Percentiles rank a stretch among this genome's conserved stretches.
Conservation (phyloP, 495 filamentous ascomycete genomes). For the Penicillium roqueforti region DNA sequence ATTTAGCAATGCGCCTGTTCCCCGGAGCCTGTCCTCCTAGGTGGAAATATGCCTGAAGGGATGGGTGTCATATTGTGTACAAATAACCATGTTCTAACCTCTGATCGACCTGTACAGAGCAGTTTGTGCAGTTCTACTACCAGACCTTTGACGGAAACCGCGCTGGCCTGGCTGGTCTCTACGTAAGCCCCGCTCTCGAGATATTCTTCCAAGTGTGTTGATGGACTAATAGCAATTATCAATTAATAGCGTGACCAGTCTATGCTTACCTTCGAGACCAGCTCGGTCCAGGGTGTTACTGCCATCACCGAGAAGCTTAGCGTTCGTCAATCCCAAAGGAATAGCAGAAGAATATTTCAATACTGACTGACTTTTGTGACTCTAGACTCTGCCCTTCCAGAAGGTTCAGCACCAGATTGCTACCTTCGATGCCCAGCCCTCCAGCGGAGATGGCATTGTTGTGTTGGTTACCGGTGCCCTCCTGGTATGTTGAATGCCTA, state of each 20-base stretch:
- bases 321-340: slow-evolving; percentile 44
- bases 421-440: slow-evolving; percentile 75
- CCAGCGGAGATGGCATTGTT: slow-evolving; percentile 60
- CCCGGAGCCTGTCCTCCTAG: slow-evolving; percentile 6
- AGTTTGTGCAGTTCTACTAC: slow-evolving; percentile 90
- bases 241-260: slow-evolving; percentile 68
- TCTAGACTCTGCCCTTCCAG: slow-evolving; percentile 70
- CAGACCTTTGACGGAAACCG: slow-evolving; percentile 72
- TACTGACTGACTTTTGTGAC: not conserved
- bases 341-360: not conserved
- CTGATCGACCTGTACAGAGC: slow-evolving; percentile 45
- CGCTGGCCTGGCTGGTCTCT: slow-evolving; percentile 59
- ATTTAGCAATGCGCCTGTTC: slow-evolving; percentile 8
- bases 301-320: slow-evolving; percentile 72
- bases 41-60: not conserved
- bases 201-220: no score
- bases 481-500: slow-evolving; percentile 51
- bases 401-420: slow-evolving; percentile 66
- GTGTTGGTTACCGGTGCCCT: slow-evolving; percentile 83
- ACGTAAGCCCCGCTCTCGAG: slow-evolving; percentile 53
- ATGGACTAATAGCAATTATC: slow-evolving; percentile 1
- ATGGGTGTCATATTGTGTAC: not conserved
- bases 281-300: slow-evolving; percentile 51
- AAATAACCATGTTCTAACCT: slow-evolving; percentile 14
- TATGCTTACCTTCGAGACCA: slow-evolving; percentile 88